Conservation (phyloP, 2,329 filamentous ascomycete genomes). For the Phoma sp. region DNA sequence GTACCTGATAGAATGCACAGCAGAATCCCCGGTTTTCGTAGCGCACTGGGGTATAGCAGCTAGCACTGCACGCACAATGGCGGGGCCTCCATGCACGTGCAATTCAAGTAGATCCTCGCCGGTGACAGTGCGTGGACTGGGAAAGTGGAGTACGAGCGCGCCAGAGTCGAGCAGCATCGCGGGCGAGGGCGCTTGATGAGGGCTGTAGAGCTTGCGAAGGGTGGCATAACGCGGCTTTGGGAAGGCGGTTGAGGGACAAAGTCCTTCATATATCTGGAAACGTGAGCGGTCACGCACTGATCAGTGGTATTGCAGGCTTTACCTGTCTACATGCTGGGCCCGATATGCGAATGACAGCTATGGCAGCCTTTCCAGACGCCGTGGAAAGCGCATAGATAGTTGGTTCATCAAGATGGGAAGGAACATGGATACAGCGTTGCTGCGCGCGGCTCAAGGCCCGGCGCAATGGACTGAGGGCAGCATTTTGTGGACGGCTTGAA, state of each 20-base stretch:
- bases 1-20: slow-evolving; percentile 67
- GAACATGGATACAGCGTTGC: slow-evolving; percentile 26
- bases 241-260: slow-evolving; percentile 62
- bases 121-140: slow-evolving; percentile 80
- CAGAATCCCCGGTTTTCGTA: background rate
- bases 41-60: slow-evolving; percentile 70
- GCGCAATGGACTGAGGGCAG: slow-evolving; percentile 8
- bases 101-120: slow-evolving; percentile 92
- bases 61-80: slow-evolving; percentile 86
- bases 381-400: slow-evolving; percentile 96
- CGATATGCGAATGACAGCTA: slow-evolving; percentile 87
- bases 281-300: slow-evolving; percentile 1
- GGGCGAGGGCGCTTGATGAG: slow-evolving; percentile 47
- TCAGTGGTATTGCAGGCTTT: slow-evolving; percentile 20
- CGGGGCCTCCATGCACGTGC: slow-evolving; percentile 90
- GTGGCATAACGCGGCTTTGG: slow-evolving; percentile 70
- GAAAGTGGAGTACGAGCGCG: slow-evolving; percentile 83
- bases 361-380: slow-evolving; percentile 82
- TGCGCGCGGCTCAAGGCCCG: slow-evolving; percentile 23
- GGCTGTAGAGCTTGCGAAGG: slow-evolving; percentile 75
- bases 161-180: slow-evolving; percentile 71
- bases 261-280: slow-evolving; percentile 66
- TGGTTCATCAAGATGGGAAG: slow-evolving; percentile 29
- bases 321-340: slow-evolving; percentile 76
- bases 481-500: background rate